These are phyloP conservation scores for Amyloporia xantha DNA, from an alignment of 768 basidiomycete genomes.

Conservation along the genomic window DNA sequence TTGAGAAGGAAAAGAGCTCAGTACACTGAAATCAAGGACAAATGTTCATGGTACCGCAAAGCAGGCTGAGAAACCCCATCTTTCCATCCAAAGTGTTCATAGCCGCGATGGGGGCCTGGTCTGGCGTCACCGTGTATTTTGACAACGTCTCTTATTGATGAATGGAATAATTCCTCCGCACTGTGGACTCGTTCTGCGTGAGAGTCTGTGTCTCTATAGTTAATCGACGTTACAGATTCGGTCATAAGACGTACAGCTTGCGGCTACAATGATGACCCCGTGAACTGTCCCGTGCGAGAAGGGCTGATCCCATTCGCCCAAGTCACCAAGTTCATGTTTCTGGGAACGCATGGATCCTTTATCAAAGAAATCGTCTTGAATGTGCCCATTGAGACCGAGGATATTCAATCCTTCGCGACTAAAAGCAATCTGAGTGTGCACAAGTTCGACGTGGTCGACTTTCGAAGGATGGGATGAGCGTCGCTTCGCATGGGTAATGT, in stretches of 20 bases:
- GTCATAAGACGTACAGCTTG: background rate
- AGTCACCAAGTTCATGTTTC: background rate
- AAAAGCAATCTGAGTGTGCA: slow-evolving; percentile 8
- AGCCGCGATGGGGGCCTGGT: slow-evolving; percentile 28
- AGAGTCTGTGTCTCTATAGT: background rate
- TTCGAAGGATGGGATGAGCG: background rate
- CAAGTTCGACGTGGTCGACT: background rate
- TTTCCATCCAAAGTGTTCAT: slow-evolving; percentile 50
- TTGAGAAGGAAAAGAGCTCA: background rate
- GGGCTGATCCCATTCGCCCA: background rate
- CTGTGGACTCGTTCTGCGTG: background rate
- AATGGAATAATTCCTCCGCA: background rate
- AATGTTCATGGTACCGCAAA: slow-evolving; percentile 27
- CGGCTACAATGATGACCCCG: slow-evolving; percentile 4
- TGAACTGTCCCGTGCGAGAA: slow-evolving; percentile 1
- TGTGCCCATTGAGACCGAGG: background rate
- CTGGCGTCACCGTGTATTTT: slow-evolving; percentile 29
- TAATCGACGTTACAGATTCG: background rate
- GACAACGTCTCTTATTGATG: slow-evolving; percentile 10
- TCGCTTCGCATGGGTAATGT: background rate
- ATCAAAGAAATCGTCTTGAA: slow-evolving; percentile 2
- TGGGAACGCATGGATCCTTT: slow-evolving; percentile 2
- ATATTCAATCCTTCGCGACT: slow-evolving; percentile 4
- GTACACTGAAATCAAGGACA: slow-evolving; percentile 14
- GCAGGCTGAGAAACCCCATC: slow-evolving; percentile 50